Evolutionary conservation across 2,329 filamentous ascomycete genomes (phyloP).

Genomic region (Fusarium concolor): DNA sequence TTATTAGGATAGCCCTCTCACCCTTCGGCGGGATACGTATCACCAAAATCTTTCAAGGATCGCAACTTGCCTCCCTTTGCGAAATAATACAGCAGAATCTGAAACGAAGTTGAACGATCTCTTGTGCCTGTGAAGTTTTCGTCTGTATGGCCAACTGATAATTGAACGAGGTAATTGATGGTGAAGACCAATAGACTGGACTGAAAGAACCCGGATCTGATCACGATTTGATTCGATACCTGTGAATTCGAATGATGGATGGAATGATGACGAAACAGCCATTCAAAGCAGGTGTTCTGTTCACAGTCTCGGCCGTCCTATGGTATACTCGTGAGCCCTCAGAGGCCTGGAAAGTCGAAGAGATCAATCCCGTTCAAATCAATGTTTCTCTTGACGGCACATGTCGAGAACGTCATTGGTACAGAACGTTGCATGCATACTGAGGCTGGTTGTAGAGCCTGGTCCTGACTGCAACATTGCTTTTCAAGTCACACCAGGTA

Average conservation of each 20-base stretch:
- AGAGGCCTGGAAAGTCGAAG: neutral
- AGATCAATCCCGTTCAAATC: neutral
- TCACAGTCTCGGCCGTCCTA: neutral
- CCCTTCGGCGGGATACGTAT: slow-evolving; percentile 14
- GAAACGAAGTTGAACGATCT: neutral
- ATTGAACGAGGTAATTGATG: neutral
- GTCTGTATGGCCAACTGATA: neutral
- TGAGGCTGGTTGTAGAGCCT: slow-evolving; percentile 28
- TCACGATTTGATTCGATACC: neutral
- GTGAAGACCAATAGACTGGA: neutral
- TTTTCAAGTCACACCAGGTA: slow-evolving; percentile 16
- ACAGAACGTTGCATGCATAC: slow-evolving; percentile 38
- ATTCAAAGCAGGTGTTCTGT: neutral
- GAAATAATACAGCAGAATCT: neutral
- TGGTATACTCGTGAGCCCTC: neutral
- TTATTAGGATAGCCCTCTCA: slow-evolving; percentile 31
- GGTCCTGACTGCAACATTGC: slow-evolving; percentile 25
- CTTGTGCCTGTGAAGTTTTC: neutral
- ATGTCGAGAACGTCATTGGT: slow-evolving; percentile 3
- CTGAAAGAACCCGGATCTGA: neutral
- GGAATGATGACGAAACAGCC: neutral
- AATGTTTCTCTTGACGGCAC: neutral
- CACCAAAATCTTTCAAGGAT: slow-evolving; percentile 16
- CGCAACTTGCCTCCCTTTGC: slow-evolving; percentile 4
- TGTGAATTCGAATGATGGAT: neutral